Percentiles rank a stretch among this genome's conserved stretches.
phyloP scores from a whole-genome alignment of 1,284 basidiomycete genomes.

The Heimioporus retisporus region DNA sequence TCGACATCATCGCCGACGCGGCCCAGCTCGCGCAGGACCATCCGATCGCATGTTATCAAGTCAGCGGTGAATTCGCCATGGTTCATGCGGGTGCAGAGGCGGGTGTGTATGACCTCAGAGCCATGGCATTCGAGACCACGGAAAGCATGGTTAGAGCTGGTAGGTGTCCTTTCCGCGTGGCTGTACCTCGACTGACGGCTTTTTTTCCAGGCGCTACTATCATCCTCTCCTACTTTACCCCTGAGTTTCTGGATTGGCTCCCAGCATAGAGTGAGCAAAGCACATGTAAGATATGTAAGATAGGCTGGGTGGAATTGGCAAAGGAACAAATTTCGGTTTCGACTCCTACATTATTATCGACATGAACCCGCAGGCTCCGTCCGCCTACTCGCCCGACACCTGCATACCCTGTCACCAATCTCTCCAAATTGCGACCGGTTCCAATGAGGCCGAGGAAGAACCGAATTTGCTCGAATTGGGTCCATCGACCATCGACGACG shows the following conservation, averaged over 20 bases:
- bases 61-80: slow-evolving; percentile 98
- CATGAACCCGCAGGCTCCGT: too few species aligned
- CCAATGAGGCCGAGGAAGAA: slow-evolving; percentile 16
- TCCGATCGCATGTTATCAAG: slow-evolving; percentile 96
- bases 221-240: slow-evolving; percentile 96
- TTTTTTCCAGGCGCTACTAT: slow-evolving; percentile 79
- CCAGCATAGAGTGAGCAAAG: slow-evolving; percentile 49
- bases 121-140: slow-evolving; percentile 95
- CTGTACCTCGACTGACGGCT: slow-evolving; percentile 7
- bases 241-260: slow-evolving; percentile 95
- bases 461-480: slow-evolving; percentile 11
- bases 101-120: slow-evolving; percentile 92
- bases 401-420: slow-evolving; percentile 35
- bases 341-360: too few species aligned
- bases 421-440: slow-evolving; percentile 21
- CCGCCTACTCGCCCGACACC: slow-evolving; percentile 27
- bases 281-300: too few species aligned
- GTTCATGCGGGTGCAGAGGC: slow-evolving; percentile 93
- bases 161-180: slow-evolving; percentile 45
- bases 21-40: slow-evolving; percentile 86
- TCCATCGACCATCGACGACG: slow-evolving; percentile 28
- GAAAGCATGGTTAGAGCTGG: slow-evolving; percentile 95
- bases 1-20: slow-evolving; percentile 96
- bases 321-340: too few species aligned
- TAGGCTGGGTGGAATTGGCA: too few species aligned